These are phyloP conservation scores for Fraxinus angustifolia DNA, from an alignment of 305 asterid genomes.

Conservation along the genomic window DNA sequence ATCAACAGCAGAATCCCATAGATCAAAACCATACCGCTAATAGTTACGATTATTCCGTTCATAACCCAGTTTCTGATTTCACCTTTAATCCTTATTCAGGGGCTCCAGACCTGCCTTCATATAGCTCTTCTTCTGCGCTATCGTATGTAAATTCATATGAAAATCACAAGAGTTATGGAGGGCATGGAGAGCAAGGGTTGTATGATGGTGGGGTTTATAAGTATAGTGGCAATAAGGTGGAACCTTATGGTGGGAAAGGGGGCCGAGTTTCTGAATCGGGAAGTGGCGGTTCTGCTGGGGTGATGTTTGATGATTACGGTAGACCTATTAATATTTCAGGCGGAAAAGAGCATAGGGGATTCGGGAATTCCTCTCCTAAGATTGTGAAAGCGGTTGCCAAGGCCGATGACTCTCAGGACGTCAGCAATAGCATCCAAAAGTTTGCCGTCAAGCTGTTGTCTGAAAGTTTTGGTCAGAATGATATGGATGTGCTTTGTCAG, in stretches of 20 bases:
- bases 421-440: conserved; percentile 59
- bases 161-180: conserved; percentile 34
- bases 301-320: conserved; percentile 88
- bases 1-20: conserved; percentile 20
- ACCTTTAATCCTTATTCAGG: conserved; percentile 28
- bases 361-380: conserved; percentile 36
- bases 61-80: conserved; percentile 24
- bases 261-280: conserved; percentile 37
- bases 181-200: conserved; percentile 42
- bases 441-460: conserved; percentile 70
- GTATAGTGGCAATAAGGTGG: conserved; percentile 49
- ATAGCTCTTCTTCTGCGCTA: conserved; percentile 33
- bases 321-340: conserved; percentile 57
- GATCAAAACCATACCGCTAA: conserved; percentile 28
- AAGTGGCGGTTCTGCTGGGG: conserved; percentile 27
- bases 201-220: conserved; percentile 59
- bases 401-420: conserved; percentile 58
- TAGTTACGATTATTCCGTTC: conserved; percentile 21
- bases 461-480: conserved; percentile 69
- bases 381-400: conserved; percentile 71
- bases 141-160: conserved; percentile 37
- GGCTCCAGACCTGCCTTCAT: not conserved
- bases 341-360: conserved; percentile 41
- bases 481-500: conserved; percentile 87
- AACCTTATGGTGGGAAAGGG: conserved; percentile 39